Percentiles rank a stretch among this genome's conserved stretches.
These are phyloP conservation scores for Talaromyces marneffei DNA, from an alignment of 2,329 filamentous ascomycete genomes.

Conservation along the genomic window DNA sequence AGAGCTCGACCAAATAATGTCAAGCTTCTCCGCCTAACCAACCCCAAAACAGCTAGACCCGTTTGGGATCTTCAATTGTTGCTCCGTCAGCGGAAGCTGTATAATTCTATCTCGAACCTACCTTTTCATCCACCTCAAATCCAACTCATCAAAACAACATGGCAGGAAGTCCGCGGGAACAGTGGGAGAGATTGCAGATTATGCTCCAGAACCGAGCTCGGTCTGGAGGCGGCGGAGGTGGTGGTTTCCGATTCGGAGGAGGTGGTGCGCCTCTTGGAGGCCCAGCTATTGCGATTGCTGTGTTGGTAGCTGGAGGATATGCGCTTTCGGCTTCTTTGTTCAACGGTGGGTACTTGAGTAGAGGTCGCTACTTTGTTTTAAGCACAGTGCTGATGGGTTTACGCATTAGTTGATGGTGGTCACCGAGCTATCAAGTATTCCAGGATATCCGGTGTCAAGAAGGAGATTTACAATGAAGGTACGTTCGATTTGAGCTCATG, in stretches of 20 bases:
- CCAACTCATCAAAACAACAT: conserved; percentile 29
- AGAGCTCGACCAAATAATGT: conserved; percentile 10
- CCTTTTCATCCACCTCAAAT: conserved; percentile 19
- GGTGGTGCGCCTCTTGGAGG: conserved; percentile 49
- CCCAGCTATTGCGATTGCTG: conserved; percentile 48
- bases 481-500: conserved; percentile 15
- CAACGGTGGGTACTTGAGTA: conserved; percentile 49
- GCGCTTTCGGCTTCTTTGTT: conserved; percentile 56
- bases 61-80: conserved; percentile 20
- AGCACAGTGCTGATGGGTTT: not conserved
- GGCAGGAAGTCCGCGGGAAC: conserved; percentile 57
- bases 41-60: conserved; percentile 4
- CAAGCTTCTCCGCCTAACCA: conserved; percentile 9
- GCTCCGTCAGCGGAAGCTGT: conserved; percentile 15
- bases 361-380: not conserved
- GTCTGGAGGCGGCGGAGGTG: conserved; percentile 47
- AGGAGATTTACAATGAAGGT: conserved; percentile 96
- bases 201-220: conserved; percentile 51
- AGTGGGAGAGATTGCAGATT: conserved; percentile 60
- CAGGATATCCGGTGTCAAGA: conserved; percentile 83
- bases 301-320: conserved; percentile 44
- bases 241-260: conserved; percentile 48
- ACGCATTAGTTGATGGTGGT: conserved; percentile 75
- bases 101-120: conserved; percentile 13
- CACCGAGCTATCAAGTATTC: conserved; percentile 99